phyloP scores from a whole-genome alignment of 345 rosid species.

The Camelina neglecta region DNA sequence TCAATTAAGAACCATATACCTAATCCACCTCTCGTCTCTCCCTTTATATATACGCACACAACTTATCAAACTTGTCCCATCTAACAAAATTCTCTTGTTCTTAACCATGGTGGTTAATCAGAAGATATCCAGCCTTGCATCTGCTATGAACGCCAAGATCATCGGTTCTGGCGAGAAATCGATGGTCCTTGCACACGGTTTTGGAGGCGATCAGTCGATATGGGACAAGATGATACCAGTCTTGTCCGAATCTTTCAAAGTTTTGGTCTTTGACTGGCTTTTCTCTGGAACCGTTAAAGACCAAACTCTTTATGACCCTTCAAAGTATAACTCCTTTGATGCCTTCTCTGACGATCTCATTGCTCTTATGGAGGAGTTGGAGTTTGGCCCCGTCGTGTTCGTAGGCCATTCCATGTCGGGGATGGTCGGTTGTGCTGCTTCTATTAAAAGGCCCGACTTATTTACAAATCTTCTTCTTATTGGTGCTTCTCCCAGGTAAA shows the following conservation, averaged over 20 bases:
- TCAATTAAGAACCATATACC: constrained; percentile 44
- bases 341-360: constrained; percentile 67
- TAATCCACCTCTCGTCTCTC: constrained; percentile 23
- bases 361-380: constrained; percentile 59
- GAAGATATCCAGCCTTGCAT: constrained; percentile 45
- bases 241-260: constrained; percentile 51
- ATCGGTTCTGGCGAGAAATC: constrained; percentile 54
- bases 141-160: constrained; percentile 66
- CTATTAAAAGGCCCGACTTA: constrained; percentile 71
- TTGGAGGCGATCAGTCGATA: constrained; percentile 67
- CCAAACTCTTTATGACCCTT: constrained; percentile 57
- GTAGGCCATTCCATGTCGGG: constrained; percentile 90
- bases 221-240: constrained; percentile 66
- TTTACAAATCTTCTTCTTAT: constrained; percentile 62
- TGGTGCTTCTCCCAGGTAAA: constrained; percentile 76
- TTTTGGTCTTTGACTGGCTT: constrained; percentile 75
- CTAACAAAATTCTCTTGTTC: not conserved
- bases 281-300: constrained; percentile 75
- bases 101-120: constrained; percentile 51
- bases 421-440: constrained; percentile 85
- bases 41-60: constrained; percentile 36
- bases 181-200: constrained; percentile 74
- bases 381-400: constrained; percentile 49
- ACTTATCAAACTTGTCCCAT: constrained; percentile 23
- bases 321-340: constrained; percentile 59